Conservation (phyloP, 148 eudicot species). For the Selenicereus undatus region DNA sequence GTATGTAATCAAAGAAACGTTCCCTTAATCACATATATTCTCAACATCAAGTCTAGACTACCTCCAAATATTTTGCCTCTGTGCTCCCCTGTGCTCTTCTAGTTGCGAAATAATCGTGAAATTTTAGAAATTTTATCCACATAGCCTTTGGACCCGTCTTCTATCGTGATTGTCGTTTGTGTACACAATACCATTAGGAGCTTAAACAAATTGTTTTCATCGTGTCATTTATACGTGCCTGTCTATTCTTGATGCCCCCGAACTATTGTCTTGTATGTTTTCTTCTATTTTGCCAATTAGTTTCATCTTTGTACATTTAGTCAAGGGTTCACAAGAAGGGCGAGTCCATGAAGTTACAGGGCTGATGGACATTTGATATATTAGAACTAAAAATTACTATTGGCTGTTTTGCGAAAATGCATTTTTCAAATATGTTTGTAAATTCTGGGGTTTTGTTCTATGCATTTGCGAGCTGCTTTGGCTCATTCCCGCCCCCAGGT, state of each 20-base stretch:
- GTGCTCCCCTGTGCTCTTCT: neutral
- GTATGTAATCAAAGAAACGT: slow-evolving; percentile 32
- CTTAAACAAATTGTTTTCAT: neutral
- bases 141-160: neutral
- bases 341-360: no score
- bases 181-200: neutral
- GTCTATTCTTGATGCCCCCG: neutral
- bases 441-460: no score
- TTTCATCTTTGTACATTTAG: no score
- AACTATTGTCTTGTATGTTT: neutral
- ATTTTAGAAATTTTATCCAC: neutral
- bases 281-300: no score
- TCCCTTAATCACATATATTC: slow-evolving; percentile 7
- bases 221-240: neutral
- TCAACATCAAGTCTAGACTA: neutral
- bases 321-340: no score
- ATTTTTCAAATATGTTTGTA: no score
- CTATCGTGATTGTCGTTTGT: neutral
- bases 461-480: no score
- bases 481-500: no score
- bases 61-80: neutral
- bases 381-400: no score
- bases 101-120: neutral
- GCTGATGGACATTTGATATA: no score
- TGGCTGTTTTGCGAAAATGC: no score